Conservation (phyloP, 1,284 basidiomycete genomes). For the Ustilago shanxiensis region DNA sequence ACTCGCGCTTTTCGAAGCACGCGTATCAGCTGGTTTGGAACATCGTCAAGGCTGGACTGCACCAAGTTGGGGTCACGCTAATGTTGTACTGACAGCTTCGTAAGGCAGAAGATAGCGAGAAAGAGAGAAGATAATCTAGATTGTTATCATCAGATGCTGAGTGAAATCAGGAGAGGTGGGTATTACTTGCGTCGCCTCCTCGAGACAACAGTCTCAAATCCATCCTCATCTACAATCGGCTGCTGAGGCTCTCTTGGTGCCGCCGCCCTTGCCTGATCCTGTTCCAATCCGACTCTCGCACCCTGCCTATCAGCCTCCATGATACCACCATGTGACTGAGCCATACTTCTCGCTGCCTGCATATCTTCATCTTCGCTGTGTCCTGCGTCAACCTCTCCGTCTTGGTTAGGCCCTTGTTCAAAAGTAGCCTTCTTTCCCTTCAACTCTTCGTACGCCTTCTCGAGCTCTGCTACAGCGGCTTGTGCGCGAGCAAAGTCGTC, state of each 20-base stretch:
- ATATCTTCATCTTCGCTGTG: conserved; percentile 50
- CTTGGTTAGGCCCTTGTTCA: conserved; percentile 29
- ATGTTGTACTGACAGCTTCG: too few relatives aligned
- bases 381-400: conserved; percentile 32
- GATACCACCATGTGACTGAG: conserved; percentile 36
- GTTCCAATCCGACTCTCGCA: conserved; percentile 28
- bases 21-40: too few relatives aligned
- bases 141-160: not conserved
- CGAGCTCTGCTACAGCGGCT: conserved; percentile 49
- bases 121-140: not conserved
- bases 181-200: conserved; percentile 51
- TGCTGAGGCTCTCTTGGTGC: conserved; percentile 26
- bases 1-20: not conserved
- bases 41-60: too few relatives aligned
- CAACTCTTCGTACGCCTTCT: conserved; percentile 48
- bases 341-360: conserved; percentile 40
- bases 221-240: conserved; percentile 62
- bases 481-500: conserved; percentile 41
- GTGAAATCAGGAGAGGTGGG: not conserved
- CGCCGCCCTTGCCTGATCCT: conserved; percentile 26
- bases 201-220: conserved; percentile 63
- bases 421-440: conserved; percentile 49
- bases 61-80: too few relatives aligned
- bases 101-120: not conserved
- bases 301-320: conserved; percentile 44